Conservation (phyloP, 306 rosid genomes). For the Lagenaria siceraria region DNA sequence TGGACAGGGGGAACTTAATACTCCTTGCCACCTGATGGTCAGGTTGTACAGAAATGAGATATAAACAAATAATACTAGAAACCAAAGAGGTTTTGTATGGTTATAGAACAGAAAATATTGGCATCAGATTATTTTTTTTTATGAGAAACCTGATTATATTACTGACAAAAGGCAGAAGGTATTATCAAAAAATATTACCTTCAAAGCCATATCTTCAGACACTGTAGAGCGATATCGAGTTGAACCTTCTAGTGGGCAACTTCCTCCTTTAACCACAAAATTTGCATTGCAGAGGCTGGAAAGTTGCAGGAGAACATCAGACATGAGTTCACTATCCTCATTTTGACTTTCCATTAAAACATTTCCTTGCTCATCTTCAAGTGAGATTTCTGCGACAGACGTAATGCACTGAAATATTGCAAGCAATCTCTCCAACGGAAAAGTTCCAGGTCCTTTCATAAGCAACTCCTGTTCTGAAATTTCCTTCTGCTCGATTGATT, state of each 20-base stretch:
- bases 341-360: constrained; percentile 27
- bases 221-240: constrained; percentile 69
- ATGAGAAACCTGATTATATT: background rate
- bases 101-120: background rate
- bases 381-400: constrained; percentile 48
- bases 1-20: constrained; percentile 76
- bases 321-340: constrained; percentile 49
- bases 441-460: constrained; percentile 93
- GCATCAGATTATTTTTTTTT: background rate
- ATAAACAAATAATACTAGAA: background rate
- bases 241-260: constrained; percentile 81
- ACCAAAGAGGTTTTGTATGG: background rate
- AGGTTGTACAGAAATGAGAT: background rate
- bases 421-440: constrained; percentile 82
- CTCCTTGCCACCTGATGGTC: constrained; percentile 83
- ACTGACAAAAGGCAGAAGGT: background rate
- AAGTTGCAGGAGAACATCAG: constrained; percentile 69
- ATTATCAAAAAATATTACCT: constrained; percentile 30
- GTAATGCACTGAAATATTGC: constrained; percentile 88
- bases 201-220: constrained; percentile 57
- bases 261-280: constrained; percentile 71
- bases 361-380: constrained; percentile 35
- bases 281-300: constrained; percentile 86
- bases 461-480: constrained; percentile 62
- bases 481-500: constrained; percentile 59